Evolutionary conservation across 164 flowering plant species (phyloP), one percentile per base, ranked within the genome.

Genomic region (Stephania cephalantha): DNA sequence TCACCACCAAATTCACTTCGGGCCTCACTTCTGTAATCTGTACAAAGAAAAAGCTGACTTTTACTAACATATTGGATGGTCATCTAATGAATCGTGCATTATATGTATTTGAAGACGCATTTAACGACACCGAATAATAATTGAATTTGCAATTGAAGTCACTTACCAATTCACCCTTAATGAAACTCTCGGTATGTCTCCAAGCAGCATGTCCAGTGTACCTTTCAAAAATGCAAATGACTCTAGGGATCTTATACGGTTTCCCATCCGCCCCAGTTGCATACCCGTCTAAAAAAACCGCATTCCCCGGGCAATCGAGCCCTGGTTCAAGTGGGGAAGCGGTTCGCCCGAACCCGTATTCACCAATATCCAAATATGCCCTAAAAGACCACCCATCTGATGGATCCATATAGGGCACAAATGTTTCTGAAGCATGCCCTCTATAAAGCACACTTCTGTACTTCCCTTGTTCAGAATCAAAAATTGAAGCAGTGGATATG

Each of bases 351-450:
- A 85, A 81, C 52, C 93, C 90, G 20, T 72, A 86, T 74, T 91
- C 95, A 2, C 93, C 93, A 2, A 78, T 69, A 73, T 91, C 93
- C 44, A 89, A 74, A 61, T 71, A 89, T 2, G 90, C 79, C 78
- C 72, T 81, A 52, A 71, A 87, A 73, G 81, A 91, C 89, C 88
- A 88, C 18, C 83, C 93, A n/a, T 84, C 82, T 0, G 86, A 79
- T 45, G 85, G 82, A 70, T 91, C 93, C 90, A 85, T 86, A 78
- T 89, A 91, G 1, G 95, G 90, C 22, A 88, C 90, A 58, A 88
- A 88, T 1, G 83, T 53, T 78, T 89, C 93, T 0, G 95, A 89
- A 12, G 85, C 66, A 58, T 75, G 82, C 3, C 91, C 90, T 81
- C 76, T 79, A 67, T 89, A 89, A 73, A 89, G 2, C 5, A 90